phyloP scores from a whole-genome alignment of 2,329 filamentous ascomycete species.

The Stagonosporopsis vannaccii region DNA sequence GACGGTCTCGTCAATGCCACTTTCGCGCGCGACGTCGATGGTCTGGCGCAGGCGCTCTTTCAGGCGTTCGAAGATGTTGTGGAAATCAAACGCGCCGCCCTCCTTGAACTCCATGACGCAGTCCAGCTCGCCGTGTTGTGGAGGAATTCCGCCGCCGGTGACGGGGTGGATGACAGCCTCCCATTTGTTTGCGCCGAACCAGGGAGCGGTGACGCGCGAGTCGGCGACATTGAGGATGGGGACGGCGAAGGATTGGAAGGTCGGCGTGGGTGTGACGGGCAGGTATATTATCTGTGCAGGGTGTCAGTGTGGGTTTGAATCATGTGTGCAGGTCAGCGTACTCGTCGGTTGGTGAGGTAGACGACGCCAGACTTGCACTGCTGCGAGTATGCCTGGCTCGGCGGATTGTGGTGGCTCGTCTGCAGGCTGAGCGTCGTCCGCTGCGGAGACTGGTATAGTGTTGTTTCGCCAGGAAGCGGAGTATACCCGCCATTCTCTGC shows the following conservation, averaged over 20 bases:
- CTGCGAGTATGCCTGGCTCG: constrained; percentile 69
- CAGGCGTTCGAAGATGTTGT: constrained; percentile 80
- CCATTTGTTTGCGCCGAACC: constrained; percentile 94
- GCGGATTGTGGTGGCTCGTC: constrained; percentile 70
- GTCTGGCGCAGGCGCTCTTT: constrained; percentile 84
- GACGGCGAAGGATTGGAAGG: constrained; percentile 86
- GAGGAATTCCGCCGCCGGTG: constrained; percentile 80
- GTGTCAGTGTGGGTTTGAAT: background rate
- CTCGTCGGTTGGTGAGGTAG: constrained; percentile 85
- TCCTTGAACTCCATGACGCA: constrained; percentile 91
- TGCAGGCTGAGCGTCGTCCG: constrained; percentile 80
- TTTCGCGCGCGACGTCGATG: constrained; percentile 75
- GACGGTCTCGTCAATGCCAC: constrained; percentile 60
- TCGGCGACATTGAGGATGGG: constrained; percentile 89
- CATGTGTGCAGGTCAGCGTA: constrained; percentile 53
- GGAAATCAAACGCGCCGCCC: constrained; percentile 92
- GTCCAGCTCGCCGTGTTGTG: constrained; percentile 75
- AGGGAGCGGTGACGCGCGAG: constrained; percentile 83
- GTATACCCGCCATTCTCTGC: constrained; percentile 75
- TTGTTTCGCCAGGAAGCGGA: constrained; percentile 82
- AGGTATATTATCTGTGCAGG: constrained; percentile 81
- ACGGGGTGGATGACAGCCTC: constrained; percentile 81
- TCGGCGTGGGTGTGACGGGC: constrained; percentile 69
- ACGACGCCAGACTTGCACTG: constrained; percentile 78
- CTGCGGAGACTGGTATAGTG: constrained; percentile 79